Evolutionary conservation across 345 rosid genomes (phyloP), one percentile per base, ranked within the genome.

Genomic region (Toxicodendron radicans): DNA sequence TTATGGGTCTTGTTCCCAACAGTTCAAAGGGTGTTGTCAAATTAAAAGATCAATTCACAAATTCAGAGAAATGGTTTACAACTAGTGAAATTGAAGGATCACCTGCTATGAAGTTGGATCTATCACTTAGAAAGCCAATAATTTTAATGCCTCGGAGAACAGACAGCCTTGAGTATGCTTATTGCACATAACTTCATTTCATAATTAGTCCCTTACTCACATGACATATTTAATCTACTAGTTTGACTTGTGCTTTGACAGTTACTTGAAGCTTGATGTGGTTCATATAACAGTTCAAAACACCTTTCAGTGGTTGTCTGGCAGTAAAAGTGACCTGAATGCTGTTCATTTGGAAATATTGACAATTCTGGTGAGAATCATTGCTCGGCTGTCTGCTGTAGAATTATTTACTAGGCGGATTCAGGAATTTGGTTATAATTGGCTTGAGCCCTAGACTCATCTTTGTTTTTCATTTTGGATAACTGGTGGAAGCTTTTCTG

Each of bases 101-200:
- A 71, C 98, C 99, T 62, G 95, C 99, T 79, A 69, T 95, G 52
- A 95, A 87, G 87, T 84, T 95, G 84, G 91, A 90, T 86, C 87
- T 95, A 75, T 95, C 99, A 57, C 93, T 95, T 33, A 85, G 81
- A 81, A 91, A 89, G 72, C 99, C 99, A 62, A 91, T 95, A 75
- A 95, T 95, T 83, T 81, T 93, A 84, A 93, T 95, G 99, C 99
- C 99, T 77, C 94, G 88, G 38, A 84, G 76, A 65, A 95, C 99
- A 51, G 89, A 91, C 80, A 95, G 97, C 82, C 83, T 78, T 54
- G 98, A 95, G 99, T 95, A 88, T 65, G 99, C 85, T 75, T 33
- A 58, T 64, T 75, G 76, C 63, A 79, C 67, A 69, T 70, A 11
- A 43, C 13, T 66, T 63, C 60, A 16, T 30, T 64, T 61, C 38